phyloP scores from a whole-genome alignment of 2,329 filamentous ascomycete species.

The Helotiales sp. region DNA sequence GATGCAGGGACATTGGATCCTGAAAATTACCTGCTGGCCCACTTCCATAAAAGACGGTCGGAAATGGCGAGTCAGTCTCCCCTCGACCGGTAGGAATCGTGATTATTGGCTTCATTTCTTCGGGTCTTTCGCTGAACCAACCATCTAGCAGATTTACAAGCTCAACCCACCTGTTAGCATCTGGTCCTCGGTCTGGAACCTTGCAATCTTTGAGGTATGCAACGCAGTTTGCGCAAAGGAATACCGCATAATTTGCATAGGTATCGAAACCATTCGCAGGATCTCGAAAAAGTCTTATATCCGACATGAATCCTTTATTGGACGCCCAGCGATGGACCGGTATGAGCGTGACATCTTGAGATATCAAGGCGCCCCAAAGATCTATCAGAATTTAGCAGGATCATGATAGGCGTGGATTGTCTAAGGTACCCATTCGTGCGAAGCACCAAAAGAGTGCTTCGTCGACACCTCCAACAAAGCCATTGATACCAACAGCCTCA shows the following conservation, averaged over 20 bases:
- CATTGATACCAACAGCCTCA: conserved; percentile 50
- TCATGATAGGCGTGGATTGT: conserved; percentile 30
- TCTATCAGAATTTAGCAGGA: conserved; percentile 32
- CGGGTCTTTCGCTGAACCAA: conserved; percentile 41
- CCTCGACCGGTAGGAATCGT: conserved; percentile 35
- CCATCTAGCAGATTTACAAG: conserved; percentile 42
- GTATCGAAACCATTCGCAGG: conserved; percentile 40
- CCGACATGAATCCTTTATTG: conserved; percentile 25
- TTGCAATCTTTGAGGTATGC: conserved; percentile 38
- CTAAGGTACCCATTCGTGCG: conserved; percentile 45
- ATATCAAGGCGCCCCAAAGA: conserved; percentile 53
- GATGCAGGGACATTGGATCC: not conserved
- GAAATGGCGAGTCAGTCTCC: conserved; percentile 26
- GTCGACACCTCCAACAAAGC: conserved; percentile 49
- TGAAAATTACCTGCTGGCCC: conserved; percentile 4
- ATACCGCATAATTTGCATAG: conserved; percentile 53
- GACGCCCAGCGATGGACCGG: conserved; percentile 47
- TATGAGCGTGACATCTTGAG: conserved; percentile 50
- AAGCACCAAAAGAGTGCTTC: conserved; percentile 57
- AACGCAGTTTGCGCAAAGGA: conserved; percentile 44
- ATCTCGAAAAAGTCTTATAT: conserved; percentile 37
- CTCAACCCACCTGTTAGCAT: conserved; percentile 38
- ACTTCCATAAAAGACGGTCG: conserved; percentile 21
- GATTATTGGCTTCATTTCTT: conserved; percentile 39
- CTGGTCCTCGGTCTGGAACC: conserved; percentile 23